These are phyloP conservation scores for Backusella psychrophila DNA, from an alignment of 192 early-diverging fungal genomes.

Conservation along the genomic window DNA sequence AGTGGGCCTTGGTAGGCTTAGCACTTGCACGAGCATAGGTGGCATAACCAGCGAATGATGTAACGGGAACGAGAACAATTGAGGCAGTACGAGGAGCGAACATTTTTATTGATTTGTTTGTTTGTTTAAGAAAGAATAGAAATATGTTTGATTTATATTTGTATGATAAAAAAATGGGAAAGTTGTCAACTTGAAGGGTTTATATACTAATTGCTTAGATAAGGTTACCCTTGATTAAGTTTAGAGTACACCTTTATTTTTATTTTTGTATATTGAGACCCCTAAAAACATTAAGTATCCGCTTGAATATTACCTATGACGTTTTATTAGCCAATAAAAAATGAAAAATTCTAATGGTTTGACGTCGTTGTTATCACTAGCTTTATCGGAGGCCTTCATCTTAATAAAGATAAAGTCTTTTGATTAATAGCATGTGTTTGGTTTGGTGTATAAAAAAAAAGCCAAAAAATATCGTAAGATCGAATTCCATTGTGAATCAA, in stretches of 20 bases:
- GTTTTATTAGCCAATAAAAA: background rate
- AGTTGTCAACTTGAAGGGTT: background rate
- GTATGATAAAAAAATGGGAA: background rate
- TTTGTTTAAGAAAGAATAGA: background rate
- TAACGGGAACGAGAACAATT: constrained; percentile 24
- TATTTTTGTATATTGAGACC: background rate
- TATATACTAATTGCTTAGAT: background rate
- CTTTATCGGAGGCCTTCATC: background rate
- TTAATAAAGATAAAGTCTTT: background rate
- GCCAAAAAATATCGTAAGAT: background rate
- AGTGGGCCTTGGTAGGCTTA: constrained; percentile 17
- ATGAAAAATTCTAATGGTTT: background rate
- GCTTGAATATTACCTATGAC: background rate
- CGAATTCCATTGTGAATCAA: background rate
- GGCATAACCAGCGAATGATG: constrained; percentile 28
- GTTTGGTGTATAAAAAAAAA: background rate
- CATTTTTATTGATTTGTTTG: constrained; percentile 5
- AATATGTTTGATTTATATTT: background rate
- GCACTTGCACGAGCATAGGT: constrained; percentile 24
- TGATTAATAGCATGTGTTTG: background rate
- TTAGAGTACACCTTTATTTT: background rate
- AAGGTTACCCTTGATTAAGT: background rate
- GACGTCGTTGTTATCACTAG: background rate
- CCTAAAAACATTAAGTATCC: background rate
- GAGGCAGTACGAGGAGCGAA: constrained; percentile 20